Evolutionary conservation across 202 grass and related monocot genomes (phyloP).

Genomic region (Zizania palustris): DNA sequence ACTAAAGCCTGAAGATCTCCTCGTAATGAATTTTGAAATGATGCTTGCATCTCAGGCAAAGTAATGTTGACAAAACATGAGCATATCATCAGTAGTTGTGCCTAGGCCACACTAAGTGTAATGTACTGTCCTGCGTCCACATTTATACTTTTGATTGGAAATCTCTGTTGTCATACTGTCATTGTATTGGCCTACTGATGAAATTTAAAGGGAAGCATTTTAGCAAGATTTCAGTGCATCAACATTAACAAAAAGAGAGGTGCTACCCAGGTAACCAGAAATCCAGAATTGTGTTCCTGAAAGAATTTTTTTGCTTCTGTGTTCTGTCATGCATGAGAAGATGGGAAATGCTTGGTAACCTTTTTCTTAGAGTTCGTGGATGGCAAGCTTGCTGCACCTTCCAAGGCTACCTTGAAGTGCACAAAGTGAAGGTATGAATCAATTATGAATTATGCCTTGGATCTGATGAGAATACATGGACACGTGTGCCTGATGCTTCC

Average conservation of each 20-base stretch:
- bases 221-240: conserved; percentile 2
- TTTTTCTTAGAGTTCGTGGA: not conserved
- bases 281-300: too few species aligned
- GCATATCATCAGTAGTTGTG: not conserved
- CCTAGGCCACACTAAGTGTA: not conserved
- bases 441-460: not conserved
- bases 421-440: not conserved
- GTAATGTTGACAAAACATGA: not conserved
- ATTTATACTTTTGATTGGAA: not conserved
- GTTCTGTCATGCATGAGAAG: not conserved
- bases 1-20: not conserved
- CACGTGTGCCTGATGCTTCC: conserved; percentile 32
- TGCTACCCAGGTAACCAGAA: not conserved
- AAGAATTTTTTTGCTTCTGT: not conserved
- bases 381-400: not conserved
- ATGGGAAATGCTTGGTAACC: not conserved
- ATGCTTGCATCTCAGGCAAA: conserved; percentile 35
- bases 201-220: not conserved
- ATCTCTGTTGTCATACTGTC: not conserved
- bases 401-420: conserved; percentile 4
- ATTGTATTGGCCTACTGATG: not conserved
- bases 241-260: too few species aligned
- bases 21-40: not conserved
- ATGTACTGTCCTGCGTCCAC: not conserved
- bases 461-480: conserved; percentile 38